Evolutionary conservation across 2,329 filamentous ascomycete genomes (phyloP).

Genomic region (Ophiostoma sp.): DNA sequence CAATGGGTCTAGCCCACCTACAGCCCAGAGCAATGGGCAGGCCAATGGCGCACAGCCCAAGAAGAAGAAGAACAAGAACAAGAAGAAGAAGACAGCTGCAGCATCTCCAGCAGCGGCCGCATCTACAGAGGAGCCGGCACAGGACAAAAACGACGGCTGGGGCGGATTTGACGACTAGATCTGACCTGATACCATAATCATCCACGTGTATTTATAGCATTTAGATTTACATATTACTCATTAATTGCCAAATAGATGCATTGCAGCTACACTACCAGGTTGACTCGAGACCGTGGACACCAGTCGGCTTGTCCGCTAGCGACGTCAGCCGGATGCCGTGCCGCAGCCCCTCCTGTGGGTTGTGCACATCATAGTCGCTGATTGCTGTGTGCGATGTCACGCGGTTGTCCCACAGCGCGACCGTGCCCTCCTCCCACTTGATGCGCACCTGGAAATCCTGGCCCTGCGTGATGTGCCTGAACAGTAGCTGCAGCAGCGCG

Average conservation of each 20-base stretch:
- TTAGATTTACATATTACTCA: not conserved
- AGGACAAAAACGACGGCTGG: conserved; percentile 22
- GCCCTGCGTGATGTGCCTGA: conserved; percentile 45
- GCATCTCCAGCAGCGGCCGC: not conserved
- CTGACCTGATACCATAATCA: not conserved
- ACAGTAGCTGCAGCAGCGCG: conserved; percentile 65
- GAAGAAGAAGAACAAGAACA: conserved; percentile 17
- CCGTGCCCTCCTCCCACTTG: conserved; percentile 58
- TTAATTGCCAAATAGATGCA: conserved; percentile 18
- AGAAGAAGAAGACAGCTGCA: conserved; percentile 3
- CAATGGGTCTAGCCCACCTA: not conserved
- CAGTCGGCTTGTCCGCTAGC: conserved; percentile 37
- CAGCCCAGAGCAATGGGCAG: not conserved
- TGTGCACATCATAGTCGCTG: conserved; percentile 41
- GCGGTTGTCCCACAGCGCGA: conserved; percentile 65
- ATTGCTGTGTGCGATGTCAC: conserved; percentile 45
- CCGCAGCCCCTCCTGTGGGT: conserved; percentile 38
- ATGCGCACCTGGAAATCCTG: conserved; percentile 66
- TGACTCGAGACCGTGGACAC: conserved; percentile 37
- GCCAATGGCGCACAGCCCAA: not conserved
- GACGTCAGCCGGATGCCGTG: conserved; percentile 42
- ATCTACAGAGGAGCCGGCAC: not conserved
- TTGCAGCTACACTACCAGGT: not conserved
- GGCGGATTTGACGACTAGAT: conserved; percentile 28
- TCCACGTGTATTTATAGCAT: not conserved